Conservation (phyloP, 768 basidiomycete species). For the Xerocomus brunneocitrinus region DNA sequence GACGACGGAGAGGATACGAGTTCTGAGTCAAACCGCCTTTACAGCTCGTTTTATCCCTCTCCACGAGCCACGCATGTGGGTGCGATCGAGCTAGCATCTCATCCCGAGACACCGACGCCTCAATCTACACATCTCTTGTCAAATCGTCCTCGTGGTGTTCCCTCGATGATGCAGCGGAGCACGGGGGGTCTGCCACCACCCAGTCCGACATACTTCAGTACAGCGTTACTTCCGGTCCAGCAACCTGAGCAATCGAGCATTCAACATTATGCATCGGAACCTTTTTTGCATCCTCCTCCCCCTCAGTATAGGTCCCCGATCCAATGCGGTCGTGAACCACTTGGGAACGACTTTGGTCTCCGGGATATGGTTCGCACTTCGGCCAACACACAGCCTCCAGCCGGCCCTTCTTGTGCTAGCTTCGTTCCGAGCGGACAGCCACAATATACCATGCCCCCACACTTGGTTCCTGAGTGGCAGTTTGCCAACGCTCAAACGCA, state of each 20-base stretch:
- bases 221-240: not conserved
- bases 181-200: not conserved
- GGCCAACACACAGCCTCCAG: not conserved
- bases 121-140: not conserved
- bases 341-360: not conserved
- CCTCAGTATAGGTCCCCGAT: not conserved
- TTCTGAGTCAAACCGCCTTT: constrained; percentile 12
- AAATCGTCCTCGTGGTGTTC: not conserved
- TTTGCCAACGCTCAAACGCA: constrained; percentile 1
- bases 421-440: constrained; percentile 1
- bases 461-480: constrained; percentile 7
- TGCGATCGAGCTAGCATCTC: not conserved
- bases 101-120: not conserved
- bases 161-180: not conserved
- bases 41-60: constrained; percentile 6
- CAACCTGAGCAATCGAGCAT: not conserved
- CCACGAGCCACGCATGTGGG: constrained; percentile 2
- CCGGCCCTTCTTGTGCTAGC: not conserved
- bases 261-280: not conserved
- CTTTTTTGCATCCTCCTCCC: not conserved
- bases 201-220: not conserved
- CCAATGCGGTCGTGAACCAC: not conserved
- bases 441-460: not conserved
- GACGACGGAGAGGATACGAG: constrained; percentile 15
- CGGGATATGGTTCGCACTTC: constrained; percentile 1